Conservation (phyloP, 495 filamentous ascomycete species). For the Arthonia radiata region DNA sequence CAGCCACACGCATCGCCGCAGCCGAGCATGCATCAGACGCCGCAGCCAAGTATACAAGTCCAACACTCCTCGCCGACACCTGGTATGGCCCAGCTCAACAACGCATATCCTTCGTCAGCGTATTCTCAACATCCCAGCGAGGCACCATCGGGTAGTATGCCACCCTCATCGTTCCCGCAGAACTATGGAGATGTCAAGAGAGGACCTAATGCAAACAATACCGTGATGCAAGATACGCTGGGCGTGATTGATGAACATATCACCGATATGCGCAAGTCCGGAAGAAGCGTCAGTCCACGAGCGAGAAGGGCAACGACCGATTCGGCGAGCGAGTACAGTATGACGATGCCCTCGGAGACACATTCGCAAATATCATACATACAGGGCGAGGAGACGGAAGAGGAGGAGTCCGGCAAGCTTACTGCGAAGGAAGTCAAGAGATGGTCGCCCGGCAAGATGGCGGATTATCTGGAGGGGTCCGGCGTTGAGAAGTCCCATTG, state of each 20-base stretch:
- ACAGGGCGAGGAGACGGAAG: slow-evolving; percentile 37
- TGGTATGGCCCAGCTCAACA: no score
- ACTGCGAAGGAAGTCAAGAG: slow-evolving; percentile 35
- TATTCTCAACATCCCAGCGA: no score
- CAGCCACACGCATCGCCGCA: no score
- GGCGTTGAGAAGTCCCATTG: slow-evolving; percentile 72
- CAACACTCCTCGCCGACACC: no score
- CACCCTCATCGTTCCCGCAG: no score
- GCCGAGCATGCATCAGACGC: no score
- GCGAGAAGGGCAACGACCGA: slow-evolving; percentile 40
- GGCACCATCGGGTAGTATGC: no score
- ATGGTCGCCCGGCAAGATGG: slow-evolving; percentile 60
- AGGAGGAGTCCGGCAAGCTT: slow-evolving; percentile 17
- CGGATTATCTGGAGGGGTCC: slow-evolving; percentile 55
- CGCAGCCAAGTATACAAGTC: no score
- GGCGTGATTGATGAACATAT: slow-evolving; percentile 98
- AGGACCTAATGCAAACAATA: slow-evolving; percentile 26
- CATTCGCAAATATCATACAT: slow-evolving; percentile 63
- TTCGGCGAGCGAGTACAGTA: slow-evolving; percentile 76
- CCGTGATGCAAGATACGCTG: slow-evolving; percentile 87
- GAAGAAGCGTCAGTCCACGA: slow-evolving; percentile 25
- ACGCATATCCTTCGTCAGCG: no score
- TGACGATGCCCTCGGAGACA: no score
- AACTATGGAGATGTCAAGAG: slow-evolving; percentile 14
- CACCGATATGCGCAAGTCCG: slow-evolving; percentile 65